phyloP scores from a whole-genome alignment of 306 rosid species.

The Betula pendula region DNA sequence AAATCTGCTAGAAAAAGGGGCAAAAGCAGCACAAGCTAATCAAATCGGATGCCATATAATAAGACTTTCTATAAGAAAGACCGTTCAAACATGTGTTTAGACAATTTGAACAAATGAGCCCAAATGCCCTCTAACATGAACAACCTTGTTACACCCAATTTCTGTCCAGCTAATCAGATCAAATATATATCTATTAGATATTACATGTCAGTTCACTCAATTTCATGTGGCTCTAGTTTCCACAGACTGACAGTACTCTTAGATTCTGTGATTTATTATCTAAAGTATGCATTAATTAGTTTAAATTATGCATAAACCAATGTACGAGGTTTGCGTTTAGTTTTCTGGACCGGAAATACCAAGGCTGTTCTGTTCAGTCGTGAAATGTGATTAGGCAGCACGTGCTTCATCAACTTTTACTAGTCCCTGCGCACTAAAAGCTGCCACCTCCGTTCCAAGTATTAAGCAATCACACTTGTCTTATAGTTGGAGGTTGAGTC shows the following conservation, averaged over 20 bases:
- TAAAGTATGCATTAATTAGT: conserved; percentile 21
- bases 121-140: no score
- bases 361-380: neutral
- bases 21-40: no score
- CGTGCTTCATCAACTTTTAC: neutral
- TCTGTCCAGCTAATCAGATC: no score
- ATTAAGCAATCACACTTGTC: neutral
- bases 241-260: conserved; percentile 16
- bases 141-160: no score
- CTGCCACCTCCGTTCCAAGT: neutral
- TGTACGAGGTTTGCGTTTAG: conserved; percentile 49
- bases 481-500: neutral
- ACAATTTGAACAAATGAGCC: no score
- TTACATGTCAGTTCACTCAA: conserved; percentile 22
- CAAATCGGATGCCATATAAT: no score
- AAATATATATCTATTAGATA: no score
- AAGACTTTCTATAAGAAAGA: no score
- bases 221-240: conserved; percentile 41
- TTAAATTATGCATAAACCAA: conserved; percentile 23
- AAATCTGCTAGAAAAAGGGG: no score
- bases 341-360: conserved; percentile 10
- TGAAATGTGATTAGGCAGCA: conserved; percentile 8
- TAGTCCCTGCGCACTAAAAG: neutral
- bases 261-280: conserved; percentile 32
- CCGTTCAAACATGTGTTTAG: no score